Evolutionary conservation across 306 rosid genomes (phyloP).

Genomic region (Heteromeles arbutifolia): DNA sequence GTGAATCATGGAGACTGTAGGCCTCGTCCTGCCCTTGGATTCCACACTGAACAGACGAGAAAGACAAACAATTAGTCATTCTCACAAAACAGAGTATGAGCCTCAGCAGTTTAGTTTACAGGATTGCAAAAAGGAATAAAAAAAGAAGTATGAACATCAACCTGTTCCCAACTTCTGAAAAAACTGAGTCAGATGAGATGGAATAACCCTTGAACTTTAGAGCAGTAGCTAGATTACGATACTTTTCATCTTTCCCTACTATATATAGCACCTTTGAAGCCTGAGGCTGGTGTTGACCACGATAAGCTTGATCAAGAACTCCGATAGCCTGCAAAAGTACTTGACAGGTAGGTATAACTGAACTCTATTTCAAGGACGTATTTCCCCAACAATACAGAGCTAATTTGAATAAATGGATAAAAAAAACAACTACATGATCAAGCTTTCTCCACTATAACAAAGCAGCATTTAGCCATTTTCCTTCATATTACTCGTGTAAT

Average conservation of each 20-base stretch:
- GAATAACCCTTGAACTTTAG: constrained; percentile 47
- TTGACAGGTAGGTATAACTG: not conserved
- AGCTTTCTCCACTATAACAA: not conserved
- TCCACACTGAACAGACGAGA: constrained; percentile 33
- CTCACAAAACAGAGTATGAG: not conserved
- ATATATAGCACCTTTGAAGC: constrained; percentile 41
- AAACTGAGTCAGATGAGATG: constrained; percentile 15
- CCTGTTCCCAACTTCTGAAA: constrained; percentile 37
- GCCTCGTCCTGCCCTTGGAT: constrained; percentile 12
- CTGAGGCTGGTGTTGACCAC: constrained; percentile 6
- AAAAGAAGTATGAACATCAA: constrained; percentile 12
- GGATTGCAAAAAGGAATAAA: not conserved
- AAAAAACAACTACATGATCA: not conserved
- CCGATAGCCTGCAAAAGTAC: constrained; percentile 41
- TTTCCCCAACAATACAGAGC: not conserved
- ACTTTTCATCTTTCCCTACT: constrained; percentile 37
- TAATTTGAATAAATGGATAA: not conserved
- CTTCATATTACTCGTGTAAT: not conserved
- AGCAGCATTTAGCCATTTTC: not conserved
- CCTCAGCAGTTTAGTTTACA: no score
- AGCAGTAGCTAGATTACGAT: constrained; percentile 27
- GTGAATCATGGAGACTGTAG: constrained; percentile 30
- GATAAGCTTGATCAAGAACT: constrained; percentile 30
- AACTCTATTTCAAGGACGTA: not conserved
- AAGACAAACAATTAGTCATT: not conserved